Base-by-base conservation (phyloP, 169 alveolate genomes). In the Eimeria praecox region DNA sequence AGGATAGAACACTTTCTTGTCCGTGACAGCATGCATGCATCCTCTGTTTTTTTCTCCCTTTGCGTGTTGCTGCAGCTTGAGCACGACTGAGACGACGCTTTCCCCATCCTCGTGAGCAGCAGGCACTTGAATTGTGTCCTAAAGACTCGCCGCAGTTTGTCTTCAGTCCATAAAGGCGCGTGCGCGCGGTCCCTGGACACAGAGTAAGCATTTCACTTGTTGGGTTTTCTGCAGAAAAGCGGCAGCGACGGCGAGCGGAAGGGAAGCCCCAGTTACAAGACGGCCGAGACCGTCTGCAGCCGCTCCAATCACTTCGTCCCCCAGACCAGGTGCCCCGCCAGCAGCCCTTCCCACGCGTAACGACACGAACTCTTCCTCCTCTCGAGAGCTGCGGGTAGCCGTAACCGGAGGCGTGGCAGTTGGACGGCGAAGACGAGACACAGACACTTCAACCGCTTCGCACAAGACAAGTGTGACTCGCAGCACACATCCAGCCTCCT, bases 41-140 rank as follows among this genome's bases (percentile, higher is more conserved):
- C 40, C 75, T 22, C 40, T 27, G 40, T n/a, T 64, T 1, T 12
- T 30, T 73, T 38, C 52, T 73, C 6, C 38, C 52, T 73, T 12
- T 73, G 85, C 6, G 30, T 33, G 52, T 35, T 73, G 85, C 54
- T 73, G 85, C 85, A 73, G 85, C 54, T 73, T 73, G 52, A 12
- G 52, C 27, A 35, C 56, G 6, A 30, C 85, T 20, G 54, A 6
- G 40, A n/a, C 16, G 75, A 64, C 75, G 75, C 75, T 9, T 8
- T n/a, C 75, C 40, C 16, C 75, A 8, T 9, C 40, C 35, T 64
- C 75, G 75, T 64, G 40, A 64, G 75, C 38, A 6, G 40, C 75
- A 64, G 12, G 22, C 40, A 9, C 75, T 64, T 24, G 75, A n/a
- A 56, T 56, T 56, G 66, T 56, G 66, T 56, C 27, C 27, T 2